Percentiles rank a stretch among this genome's conserved stretches.
These are phyloP conservation scores for Pleurotus giganteus DNA, from an alignment of 768 basidiomycete genomes.

Conservation along the genomic window DNA sequence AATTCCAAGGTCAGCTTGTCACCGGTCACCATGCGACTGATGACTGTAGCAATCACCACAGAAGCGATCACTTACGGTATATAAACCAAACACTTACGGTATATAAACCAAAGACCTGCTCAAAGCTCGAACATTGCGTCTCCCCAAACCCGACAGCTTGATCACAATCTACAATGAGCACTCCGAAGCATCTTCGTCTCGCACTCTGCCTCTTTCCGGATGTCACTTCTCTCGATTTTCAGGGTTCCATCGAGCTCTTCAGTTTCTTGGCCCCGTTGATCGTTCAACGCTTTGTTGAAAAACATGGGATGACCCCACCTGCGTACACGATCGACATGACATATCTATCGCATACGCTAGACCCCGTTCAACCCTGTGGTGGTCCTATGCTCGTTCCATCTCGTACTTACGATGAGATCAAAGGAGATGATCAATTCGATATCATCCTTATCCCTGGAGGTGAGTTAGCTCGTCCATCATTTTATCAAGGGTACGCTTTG, in stretches of 20 bases:
- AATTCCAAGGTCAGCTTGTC: no score
- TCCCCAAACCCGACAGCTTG: no score
- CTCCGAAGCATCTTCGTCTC: constrained; percentile 14
- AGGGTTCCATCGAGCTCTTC: constrained; percentile 30
- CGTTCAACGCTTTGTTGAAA: not conserved
- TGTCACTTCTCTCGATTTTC: constrained; percentile 28
- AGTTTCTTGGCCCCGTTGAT: constrained; percentile 16
- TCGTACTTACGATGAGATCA: constrained; percentile 21
- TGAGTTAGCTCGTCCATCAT: constrained; percentile 2
- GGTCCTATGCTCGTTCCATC: constrained; percentile 19
- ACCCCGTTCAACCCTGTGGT: constrained; percentile 17
- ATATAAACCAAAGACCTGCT: no score
- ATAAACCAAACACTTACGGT: no score
- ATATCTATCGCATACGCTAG: constrained; percentile 20
- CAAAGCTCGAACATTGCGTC: no score
- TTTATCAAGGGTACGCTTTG: not conserved
- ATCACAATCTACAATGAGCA: no score
- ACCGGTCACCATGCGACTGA: no score
- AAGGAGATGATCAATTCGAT: constrained; percentile 22
- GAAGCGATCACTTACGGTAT: no score
- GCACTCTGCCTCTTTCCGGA: constrained; percentile 31
- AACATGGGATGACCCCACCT: not conserved
- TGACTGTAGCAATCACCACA: no score
- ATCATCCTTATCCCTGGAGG: constrained; percentile 29
- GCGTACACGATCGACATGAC: constrained; percentile 16